Base-by-base conservation (phyloP, 1,284 basidiomycete species). In the Moesziomyces globuligerus region DNA sequence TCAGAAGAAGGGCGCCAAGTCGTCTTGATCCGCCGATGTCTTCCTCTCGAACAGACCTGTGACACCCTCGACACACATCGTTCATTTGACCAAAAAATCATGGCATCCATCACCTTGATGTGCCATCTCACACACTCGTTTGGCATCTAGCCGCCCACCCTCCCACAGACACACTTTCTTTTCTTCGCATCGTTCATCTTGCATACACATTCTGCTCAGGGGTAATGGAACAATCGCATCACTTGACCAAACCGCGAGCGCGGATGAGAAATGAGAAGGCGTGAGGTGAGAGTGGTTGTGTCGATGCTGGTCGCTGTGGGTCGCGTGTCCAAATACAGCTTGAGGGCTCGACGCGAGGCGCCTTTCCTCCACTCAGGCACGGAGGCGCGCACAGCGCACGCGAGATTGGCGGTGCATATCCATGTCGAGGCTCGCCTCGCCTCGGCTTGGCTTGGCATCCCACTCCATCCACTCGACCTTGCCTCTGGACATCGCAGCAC, bases 1-100 rank as follows among this genome's bases (percentile, higher is more conserved):
- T 23, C 40, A 59, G 32, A 40, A 29, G 17, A 32, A 39, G 32
- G 49, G 18, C 13, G 37, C 32, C 32, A 34, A 39, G 37, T 39
- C 18, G n/a, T n/a, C n/a, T n/a, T n/a, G n/a, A n/a, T n/a, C n/a
- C n/a, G n/a, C n/a, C n/a, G n/a, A n/a, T n/a, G n/a, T 13, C 32
- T n/a, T 34, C 7, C 32, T 34, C 32, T n/a, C 32, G 2, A 13
- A 34, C 10, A 1, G 7, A 34, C 15, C 3, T 34, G n/a, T n/a
- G n/a, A n/a, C n/a, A n/a, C n/a, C n/a, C 32, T 34, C 32, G 32
- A 34, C 15, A 17, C 32, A n/a, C n/a, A n/a, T n/a, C n/a, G n/a
- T n/a, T n/a, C n/a, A n/a, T n/a, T n/a, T n/a, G n/a, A n/a, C n/a
- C n/a, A n/a, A n/a, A n/a, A n/a, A n/a, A n/a, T n/a, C n/a, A n/a